Evolutionary conservation across 2,329 filamentous ascomycete genomes (phyloP).

Genomic region (Calonectria pauciramosa): DNA sequence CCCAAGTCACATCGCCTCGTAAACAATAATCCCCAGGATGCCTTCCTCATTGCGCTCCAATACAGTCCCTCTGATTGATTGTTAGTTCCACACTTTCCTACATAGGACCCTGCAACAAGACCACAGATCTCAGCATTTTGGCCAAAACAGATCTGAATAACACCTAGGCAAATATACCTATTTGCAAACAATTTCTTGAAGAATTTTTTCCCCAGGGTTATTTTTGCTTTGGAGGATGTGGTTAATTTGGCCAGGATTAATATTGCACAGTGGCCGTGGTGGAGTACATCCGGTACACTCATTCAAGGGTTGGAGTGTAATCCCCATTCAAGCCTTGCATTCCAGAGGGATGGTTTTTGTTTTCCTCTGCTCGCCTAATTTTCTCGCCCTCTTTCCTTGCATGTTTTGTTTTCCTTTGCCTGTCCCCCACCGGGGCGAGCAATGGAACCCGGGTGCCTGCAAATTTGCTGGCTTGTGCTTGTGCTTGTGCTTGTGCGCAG

Average conservation of each 20-base stretch:
- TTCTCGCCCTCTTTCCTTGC: neutral
- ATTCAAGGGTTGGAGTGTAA: neutral
- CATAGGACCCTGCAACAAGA: no score
- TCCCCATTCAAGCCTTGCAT: neutral
- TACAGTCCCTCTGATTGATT: no score
- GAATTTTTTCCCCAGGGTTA: no score
- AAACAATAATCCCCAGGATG: conserved; percentile 1
- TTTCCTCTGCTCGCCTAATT: neutral
- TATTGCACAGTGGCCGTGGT: neutral
- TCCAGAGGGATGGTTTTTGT: neutral
- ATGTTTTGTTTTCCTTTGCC: neutral
- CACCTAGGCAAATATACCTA: no score
- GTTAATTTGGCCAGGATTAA: neutral
- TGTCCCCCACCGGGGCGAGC: neutral
- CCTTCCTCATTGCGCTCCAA: neutral
- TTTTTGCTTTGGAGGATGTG: no score
- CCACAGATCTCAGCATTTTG: no score
- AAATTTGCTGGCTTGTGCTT: neutral
- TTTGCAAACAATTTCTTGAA: no score
- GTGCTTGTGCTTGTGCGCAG: neutral
- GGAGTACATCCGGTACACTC: neutral
- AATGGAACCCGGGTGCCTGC: neutral
- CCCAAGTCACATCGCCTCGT: neutral
- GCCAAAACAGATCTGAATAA: no score
- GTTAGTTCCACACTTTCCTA: no score